A percentile compares a stretch with the other conserved stretches of the same genome.
phyloP scores from a whole-genome alignment of 768 basidiomycete species.

The Boletus pseudopeckii region DNA sequence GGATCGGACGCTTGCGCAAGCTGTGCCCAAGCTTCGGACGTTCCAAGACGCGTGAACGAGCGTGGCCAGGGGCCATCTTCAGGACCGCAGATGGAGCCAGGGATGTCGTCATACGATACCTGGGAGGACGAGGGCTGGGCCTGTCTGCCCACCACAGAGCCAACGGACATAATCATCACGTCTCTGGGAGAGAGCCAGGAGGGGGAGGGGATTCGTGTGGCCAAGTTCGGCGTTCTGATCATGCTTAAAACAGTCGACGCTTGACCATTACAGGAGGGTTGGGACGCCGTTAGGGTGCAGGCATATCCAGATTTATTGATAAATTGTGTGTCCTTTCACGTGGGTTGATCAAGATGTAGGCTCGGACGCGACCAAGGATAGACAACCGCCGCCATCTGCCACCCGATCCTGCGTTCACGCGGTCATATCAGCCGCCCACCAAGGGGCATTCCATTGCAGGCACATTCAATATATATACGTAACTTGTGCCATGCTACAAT shows the following conservation, averaged over 20 bases:
- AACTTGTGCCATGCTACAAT: slow-evolving; percentile 24
- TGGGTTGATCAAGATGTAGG: slow-evolving; percentile 13
- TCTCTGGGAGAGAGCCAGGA: not conserved
- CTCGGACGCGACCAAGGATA: slow-evolving; percentile 10
- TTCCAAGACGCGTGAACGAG: slow-evolving; percentile 48
- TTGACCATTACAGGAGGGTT: slow-evolving; percentile 23
- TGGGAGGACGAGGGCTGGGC: slow-evolving; percentile 28
- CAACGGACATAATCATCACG: slow-evolving; percentile 18
- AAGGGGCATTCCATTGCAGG: not conserved
- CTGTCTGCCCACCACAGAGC: slow-evolving; percentile 12
- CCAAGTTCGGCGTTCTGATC: slow-evolving; percentile 1
- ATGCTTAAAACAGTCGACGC: slow-evolving; percentile 31
- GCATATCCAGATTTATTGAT: slow-evolving; percentile 22
- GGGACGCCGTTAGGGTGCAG: slow-evolving; percentile 18
- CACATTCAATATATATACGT: slow-evolving; percentile 13
- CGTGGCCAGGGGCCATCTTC: slow-evolving; percentile 68
- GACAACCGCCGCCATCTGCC: slow-evolving; percentile 15
- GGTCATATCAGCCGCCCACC: no score
- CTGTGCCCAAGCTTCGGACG: slow-evolving; percentile 52
- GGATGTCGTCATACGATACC: slow-evolving; percentile 59
- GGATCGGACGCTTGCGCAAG: slow-evolving; percentile 51
- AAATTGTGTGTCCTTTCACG: slow-evolving; percentile 24
- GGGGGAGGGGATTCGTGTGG: slow-evolving; percentile 2
- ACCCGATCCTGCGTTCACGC: slow-evolving; percentile 16
- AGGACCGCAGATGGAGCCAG: slow-evolving; percentile 57